phyloP scores from a whole-genome alignment of 73 alveolate genomes.

The Stentor roeselii region DNA sequence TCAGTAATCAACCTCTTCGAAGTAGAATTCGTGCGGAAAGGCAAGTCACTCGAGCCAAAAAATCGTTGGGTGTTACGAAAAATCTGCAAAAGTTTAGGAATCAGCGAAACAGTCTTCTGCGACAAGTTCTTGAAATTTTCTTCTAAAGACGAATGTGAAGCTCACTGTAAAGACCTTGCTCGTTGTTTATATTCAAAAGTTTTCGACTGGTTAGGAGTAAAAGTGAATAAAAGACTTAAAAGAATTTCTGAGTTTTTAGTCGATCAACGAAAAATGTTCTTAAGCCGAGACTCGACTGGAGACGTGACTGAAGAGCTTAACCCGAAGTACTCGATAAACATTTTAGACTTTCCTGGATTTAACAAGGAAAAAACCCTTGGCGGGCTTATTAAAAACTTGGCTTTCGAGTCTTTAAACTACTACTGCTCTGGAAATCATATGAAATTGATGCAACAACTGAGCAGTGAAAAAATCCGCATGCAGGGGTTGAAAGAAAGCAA shows the following conservation, averaged over 20 bases:
- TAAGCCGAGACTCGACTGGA: not conserved
- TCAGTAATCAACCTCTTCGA: not conserved
- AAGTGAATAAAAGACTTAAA: not conserved
- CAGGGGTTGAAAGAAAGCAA: not conserved
- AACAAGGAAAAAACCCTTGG: slow-evolving; percentile 8
- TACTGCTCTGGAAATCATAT: not conserved
- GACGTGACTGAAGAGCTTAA: not conserved
- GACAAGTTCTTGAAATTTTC: not conserved
- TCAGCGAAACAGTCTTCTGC: not conserved
- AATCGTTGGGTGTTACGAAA: not conserved
- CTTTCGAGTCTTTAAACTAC: slow-evolving; percentile 16
- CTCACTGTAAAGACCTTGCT: not conserved
- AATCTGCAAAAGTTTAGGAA: not conserved
- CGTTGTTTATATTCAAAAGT: not conserved
- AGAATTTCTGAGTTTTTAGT: not conserved
- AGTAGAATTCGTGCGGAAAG: not conserved
- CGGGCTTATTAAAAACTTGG: not conserved
- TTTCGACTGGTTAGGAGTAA: not conserved
- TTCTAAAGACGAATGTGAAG: not conserved
- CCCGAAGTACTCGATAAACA: not conserved
- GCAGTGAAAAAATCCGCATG: slow-evolving; percentile 1
- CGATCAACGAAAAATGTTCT: not conserved
- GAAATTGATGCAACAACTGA: not conserved
- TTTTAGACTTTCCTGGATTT: slow-evolving; percentile 23
- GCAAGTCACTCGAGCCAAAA: not conserved